Base-by-base conservation (phyloP, 306 rosid genomes). In the Pachyrhizus erosus region DNA sequence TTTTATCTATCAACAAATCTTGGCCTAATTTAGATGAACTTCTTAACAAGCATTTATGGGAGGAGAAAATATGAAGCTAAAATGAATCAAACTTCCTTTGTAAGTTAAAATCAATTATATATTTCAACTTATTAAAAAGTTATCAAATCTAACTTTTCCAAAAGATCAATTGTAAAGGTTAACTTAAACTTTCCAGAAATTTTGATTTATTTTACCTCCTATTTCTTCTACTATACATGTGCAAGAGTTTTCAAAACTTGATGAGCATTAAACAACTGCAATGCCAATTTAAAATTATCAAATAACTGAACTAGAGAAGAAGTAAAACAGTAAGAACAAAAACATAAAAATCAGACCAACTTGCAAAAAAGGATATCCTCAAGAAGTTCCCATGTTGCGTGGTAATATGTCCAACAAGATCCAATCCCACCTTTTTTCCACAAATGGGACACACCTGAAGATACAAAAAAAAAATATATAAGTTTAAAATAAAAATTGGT, bases 371-470 rank as follows among this genome's bases (percentile, higher is more conserved):
- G 97, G 98, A 92, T 93, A 94, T 94, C 85, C 91, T 94, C 43
- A 94, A 85, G 39, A 94, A 87, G 58, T 87, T 91, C 80, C 92
- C 94, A 77, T 94, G 98, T 18, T 93, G 98, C 2, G 85, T 87
- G 33, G 96, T 93, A 76, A 91, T 55, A 80, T 94, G 98, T 66
- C 89, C 89, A 54, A 91, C 97, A 21, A 94, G 83, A 87, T 90
- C 93, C 85, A 84, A 46, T 76, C 97, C 97, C 69, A 90, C 97
- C 84, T 82, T 90, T 79, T 86, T 87, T 0, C 86, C 87, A 60
- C 97, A 94, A 65, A 93, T 88, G 5, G 97, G 97, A 82, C 98
- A 94, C 29, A 90, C 92, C 98, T 94, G 94, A 76, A 80, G 70
- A 27, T 62, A 61, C 11, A 82, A 29, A 49, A 75, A 72, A 79